Percentiles rank a stretch among this genome's conserved stretches.
These are phyloP conservation scores for Aleurites moluccanus DNA, from an alignment of 441 rosid genomes.

Conservation along the genomic window DNA sequence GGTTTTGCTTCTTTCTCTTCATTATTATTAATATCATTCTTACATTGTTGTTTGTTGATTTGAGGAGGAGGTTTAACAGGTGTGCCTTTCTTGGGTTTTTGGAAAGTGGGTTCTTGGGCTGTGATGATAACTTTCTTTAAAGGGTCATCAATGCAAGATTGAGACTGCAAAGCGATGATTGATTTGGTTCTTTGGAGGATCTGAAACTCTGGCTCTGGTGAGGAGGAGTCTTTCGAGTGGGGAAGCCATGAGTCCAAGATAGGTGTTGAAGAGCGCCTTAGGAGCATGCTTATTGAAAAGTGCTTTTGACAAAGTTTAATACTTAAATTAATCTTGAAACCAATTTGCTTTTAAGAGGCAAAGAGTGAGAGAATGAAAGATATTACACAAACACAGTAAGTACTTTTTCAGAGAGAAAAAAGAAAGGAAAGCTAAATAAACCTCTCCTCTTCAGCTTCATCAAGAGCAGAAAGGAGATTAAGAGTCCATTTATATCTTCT, in stretches of 20 bases:
- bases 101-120: conserved; percentile 17
- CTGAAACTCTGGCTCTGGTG: conserved; percentile 49
- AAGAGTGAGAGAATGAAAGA: background rate
- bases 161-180: conserved; percentile 25
- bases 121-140: conserved; percentile 11
- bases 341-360: too few species aligned
- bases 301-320: background rate
- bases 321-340: too few species aligned
- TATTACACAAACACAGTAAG: background rate
- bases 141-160: conserved; percentile 13
- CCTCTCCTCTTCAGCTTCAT: background rate
- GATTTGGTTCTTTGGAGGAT: conserved; percentile 40
- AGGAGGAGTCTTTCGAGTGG: conserved; percentile 32
- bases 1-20: conserved; percentile 9
- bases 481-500: background rate
- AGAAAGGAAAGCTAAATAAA: background rate
- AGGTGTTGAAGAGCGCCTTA: conserved; percentile 52
- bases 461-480: background rate
- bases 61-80: conserved; percentile 7
- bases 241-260: conserved; percentile 51
- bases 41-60: conserved; percentile 1
- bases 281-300: conserved; percentile 28
- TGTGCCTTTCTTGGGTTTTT: conserved; percentile 22
- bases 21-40: conserved; percentile 7
- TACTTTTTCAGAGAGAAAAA: background rate